Conservation (phyloP, 2,329 filamentous ascomycete species). For the Botrytis fragariae region DNA sequence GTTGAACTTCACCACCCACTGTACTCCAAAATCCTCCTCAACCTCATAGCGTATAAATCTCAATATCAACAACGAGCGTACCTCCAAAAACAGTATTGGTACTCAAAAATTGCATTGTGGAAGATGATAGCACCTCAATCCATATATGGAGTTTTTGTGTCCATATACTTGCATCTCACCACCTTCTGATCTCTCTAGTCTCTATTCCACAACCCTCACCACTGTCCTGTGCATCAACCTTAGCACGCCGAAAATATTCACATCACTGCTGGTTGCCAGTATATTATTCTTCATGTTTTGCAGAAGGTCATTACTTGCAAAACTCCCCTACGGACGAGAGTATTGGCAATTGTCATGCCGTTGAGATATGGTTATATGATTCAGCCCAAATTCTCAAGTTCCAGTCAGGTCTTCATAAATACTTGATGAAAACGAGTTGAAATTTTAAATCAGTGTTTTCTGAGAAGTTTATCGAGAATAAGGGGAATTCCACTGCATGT, state of each 20-base stretch:
- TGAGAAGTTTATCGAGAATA: not conserved
- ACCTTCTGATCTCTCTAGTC: not conserved
- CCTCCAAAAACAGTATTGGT: not conserved
- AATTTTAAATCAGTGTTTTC: not conserved
- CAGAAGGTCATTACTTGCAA: not conserved
- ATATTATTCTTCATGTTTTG: not conserved
- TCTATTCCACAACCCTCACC: not conserved
- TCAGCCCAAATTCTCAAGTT: not conserved
- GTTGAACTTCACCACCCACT: not conserved
- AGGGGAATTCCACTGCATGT: rapidly evolving
- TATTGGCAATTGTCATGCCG: rapidly evolving
- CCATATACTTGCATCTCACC: not conserved
- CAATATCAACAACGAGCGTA: not conserved
- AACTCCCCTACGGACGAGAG: not conserved
- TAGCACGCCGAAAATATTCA: not conserved
- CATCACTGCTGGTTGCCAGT: not conserved
- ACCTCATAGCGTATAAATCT: no score
- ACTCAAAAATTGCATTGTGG: no score
- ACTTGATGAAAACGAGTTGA: not conserved
- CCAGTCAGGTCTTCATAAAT: not conserved
- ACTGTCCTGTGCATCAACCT: not conserved
- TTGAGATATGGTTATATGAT: not conserved
- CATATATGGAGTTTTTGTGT: not conserved
- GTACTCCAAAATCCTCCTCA: not conserved
- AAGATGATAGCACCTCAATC: not conserved